These are phyloP conservation scores for Tephrocybe rancida DNA, from an alignment of 768 basidiomycete genomes.

Conservation along the genomic window DNA sequence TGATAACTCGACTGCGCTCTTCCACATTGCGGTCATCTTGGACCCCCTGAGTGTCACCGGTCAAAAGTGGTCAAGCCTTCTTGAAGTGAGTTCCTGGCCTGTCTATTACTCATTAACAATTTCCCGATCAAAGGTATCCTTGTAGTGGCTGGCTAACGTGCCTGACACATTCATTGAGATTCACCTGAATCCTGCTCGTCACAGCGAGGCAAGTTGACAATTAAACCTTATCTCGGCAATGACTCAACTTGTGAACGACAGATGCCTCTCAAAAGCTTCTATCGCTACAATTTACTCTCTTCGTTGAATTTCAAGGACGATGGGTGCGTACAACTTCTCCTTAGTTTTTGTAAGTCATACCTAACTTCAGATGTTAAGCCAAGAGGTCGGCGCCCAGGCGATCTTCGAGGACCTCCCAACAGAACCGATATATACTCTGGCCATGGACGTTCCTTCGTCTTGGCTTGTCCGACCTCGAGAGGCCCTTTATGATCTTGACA, in stretches of 20 bases:
- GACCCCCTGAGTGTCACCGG: constrained; percentile 86
- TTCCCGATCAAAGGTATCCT: neutral
- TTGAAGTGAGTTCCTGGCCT: constrained; percentile 53
- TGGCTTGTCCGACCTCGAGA: constrained; percentile 94
- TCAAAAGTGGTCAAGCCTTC: constrained; percentile 83
- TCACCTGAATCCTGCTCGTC: constrained; percentile 72
- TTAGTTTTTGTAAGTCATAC: neutral
- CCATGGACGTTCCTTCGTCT: constrained; percentile 86
- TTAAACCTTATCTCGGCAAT: neutral
- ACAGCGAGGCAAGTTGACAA: constrained; percentile 61
- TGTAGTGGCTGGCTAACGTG: constrained; percentile 64
- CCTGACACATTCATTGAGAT: constrained; percentile 72
- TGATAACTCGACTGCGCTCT: constrained; percentile 63
- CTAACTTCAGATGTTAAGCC: constrained; percentile 33
- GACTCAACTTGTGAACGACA: constrained; percentile 28
- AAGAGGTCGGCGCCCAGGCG: constrained; percentile 59
- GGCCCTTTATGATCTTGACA: constrained; percentile 92
- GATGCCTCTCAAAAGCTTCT: constrained; percentile 93
- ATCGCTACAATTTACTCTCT: constrained; percentile 72
- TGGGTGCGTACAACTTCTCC: constrained; percentile 52
- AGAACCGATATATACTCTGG: constrained; percentile 92
- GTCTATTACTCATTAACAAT: too few species aligned
- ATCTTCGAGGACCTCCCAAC: constrained; percentile 74
- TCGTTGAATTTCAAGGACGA: constrained; percentile 62
- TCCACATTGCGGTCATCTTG: constrained; percentile 71